Evolutionary conservation across 2,329 filamentous ascomycete species (phyloP), one percentile per base, ranked within the genome.

Genomic region (Epicoccum sorghinum): DNA sequence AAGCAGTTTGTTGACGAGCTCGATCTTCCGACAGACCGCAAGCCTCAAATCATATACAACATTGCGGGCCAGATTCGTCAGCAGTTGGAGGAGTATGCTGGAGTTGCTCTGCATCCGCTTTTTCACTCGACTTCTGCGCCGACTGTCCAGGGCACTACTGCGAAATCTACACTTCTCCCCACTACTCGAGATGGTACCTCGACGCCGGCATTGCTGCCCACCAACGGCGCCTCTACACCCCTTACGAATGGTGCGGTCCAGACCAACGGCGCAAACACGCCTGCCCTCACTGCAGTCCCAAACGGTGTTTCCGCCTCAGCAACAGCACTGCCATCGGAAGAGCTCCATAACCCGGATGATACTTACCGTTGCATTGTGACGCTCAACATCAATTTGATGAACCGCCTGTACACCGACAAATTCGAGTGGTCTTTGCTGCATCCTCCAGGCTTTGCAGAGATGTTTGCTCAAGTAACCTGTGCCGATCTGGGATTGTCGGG

Each of bases 381-480:
- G 39, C 80, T 99, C 39, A 96, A 90, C 71, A 90, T 99, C 68
- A 97, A 96, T 69, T 83, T 98, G 22, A 88, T 92, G 47, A 96
- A 96, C 51, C 88, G 90, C 65, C 83, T 98, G 10, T 98, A 97
- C 75, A 96, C 91, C 3, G 95, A 99, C 80, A 96, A 93, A 70
- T 98, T 99, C 61, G 93, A 98, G 73, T 98, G 93, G 93, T 98
- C 93, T 4, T 80, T 99, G 18, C 81, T 96, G 14, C 93, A 98
- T 68, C 92, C 93, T 2, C 89, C 92, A 1, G 93, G 93, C 22
- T 92, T 93, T 37, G 91, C 95, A 0, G 93, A 99, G 74, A 86
- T 89, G 10, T 98, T 98, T 73, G 93, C 95, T 30, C 91, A 91
- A 70, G 86, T 91, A 61, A 98, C 95, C 0, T 98, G 95, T 71